Evolutionary conservation across 108 stramenopile genomes (phyloP).

Genomic region (Skeletonema costatum): DNA sequence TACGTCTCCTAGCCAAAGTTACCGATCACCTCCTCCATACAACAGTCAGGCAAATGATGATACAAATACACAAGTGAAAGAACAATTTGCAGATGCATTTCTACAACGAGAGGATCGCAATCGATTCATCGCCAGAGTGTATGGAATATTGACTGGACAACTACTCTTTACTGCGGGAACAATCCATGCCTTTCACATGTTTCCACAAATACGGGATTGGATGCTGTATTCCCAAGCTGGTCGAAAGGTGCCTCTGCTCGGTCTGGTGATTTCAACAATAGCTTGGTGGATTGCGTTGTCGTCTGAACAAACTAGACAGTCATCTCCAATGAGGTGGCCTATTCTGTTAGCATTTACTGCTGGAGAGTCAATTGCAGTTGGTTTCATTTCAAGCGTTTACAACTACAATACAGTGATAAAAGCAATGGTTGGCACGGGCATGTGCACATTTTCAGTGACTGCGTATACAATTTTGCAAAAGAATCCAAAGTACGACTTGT

Average conservation of each 20-base stretch:
- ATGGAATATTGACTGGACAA: slow-evolving; percentile 76
- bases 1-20: not conserved
- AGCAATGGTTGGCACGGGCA: slow-evolving; percentile 74
- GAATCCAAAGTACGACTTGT: slow-evolving; percentile 92
- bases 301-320: slow-evolving; percentile 58
- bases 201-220: slow-evolving; percentile 45
- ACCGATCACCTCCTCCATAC: not conserved
- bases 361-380: slow-evolving; percentile 78
- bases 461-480: slow-evolving; percentile 77
- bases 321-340: slow-evolving; percentile 73
- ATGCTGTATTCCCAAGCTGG: slow-evolving; percentile 41
- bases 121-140: slow-evolving; percentile 81
- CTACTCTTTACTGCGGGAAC: slow-evolving; percentile 68
- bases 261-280: slow-evolving; percentile 46
- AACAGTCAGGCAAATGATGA: slow-evolving; percentile 9
- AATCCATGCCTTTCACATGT: slow-evolving; percentile 61
- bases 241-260: slow-evolving; percentile 48
- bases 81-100: slow-evolving; percentile 57
- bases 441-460: slow-evolving; percentile 73
- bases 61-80: slow-evolving; percentile 43
- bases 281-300: slow-evolving; percentile 57
- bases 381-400: slow-evolving; percentile 73
- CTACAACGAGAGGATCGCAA: slow-evolving; percentile 71
- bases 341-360: slow-evolving; percentile 75
- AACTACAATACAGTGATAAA: slow-evolving; percentile 65